Evolutionary conservation across 768 basidiomycete species (phyloP).

Genomic region (Cystofilobasidium bisporidii): DNA sequence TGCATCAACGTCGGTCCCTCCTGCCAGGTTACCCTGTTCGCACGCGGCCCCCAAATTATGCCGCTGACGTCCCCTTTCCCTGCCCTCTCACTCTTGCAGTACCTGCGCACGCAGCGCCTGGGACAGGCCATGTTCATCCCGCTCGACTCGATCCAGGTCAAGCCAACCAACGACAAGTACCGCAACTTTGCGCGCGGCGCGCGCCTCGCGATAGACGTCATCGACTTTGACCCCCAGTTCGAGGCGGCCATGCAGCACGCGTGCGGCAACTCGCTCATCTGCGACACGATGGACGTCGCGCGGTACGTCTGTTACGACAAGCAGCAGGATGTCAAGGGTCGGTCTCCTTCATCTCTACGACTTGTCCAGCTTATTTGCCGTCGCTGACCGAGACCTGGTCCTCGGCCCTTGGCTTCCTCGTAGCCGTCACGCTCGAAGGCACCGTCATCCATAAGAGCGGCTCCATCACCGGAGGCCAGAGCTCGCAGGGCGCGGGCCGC

Average conservation of each 20-base stretch:
- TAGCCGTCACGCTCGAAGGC: conserved; percentile 87
- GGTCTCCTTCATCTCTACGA: conserved; percentile 28
- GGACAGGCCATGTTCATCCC: conserved; percentile 98
- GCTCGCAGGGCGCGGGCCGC: conserved; percentile 61
- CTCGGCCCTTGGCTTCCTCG: background rate
- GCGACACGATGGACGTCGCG: conserved; percentile 91
- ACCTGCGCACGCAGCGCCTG: conserved; percentile 85
- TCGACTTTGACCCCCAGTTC: conserved; percentile 68
- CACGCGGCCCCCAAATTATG: too few relatives aligned
- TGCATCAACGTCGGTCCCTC: conserved; percentile 69
- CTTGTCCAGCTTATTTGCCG: background rate
- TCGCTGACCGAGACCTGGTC: background rate
- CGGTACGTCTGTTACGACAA: conserved; percentile 84
- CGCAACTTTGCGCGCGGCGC: conserved; percentile 83
- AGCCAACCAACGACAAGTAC: conserved; percentile 87
- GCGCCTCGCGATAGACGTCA: conserved; percentile 73
- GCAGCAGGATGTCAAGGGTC: conserved; percentile 93
- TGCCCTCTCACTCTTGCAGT: conserved; percentile 45
- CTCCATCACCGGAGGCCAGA: conserved; percentile 87
- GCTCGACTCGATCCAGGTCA: conserved; percentile 92
- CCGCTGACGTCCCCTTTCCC: background rate
- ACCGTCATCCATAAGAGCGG: conserved; percentile 97
- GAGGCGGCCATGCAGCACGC: conserved; percentile 95
- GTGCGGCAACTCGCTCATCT: conserved; percentile 88
- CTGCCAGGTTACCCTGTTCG: background rate